These are phyloP conservation scores for Chalara sp. DNA, from an alignment of 2,329 filamentous ascomycete genomes.

Conservation along the genomic window DNA sequence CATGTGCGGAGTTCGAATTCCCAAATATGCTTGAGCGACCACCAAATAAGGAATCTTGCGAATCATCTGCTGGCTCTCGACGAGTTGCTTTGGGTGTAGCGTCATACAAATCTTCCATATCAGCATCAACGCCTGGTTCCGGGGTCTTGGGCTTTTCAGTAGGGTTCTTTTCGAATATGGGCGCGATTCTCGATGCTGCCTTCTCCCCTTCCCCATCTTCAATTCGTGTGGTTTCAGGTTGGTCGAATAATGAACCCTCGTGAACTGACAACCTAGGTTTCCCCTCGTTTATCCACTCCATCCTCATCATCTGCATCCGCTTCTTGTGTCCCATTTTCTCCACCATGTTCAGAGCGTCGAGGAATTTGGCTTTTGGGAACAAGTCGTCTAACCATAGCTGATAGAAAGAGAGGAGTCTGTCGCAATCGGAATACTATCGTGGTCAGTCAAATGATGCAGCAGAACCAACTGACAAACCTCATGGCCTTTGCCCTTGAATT, in stretches of 20 bases:
- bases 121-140: conserved; percentile 34
- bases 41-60: conserved; percentile 18
- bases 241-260: conserved; percentile 24
- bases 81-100: conserved; percentile 37
- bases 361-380: conserved; percentile 89
- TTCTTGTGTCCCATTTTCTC: conserved; percentile 90
- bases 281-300: conserved; percentile 77
- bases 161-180: conserved; percentile 28
- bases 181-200: conserved; percentile 29
- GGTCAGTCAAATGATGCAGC: conserved; percentile 2
- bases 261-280: conserved; percentile 40
- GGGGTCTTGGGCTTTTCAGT: conserved; percentile 25
- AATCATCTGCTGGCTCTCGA: conserved; percentile 14
- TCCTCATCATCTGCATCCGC: conserved; percentile 64
- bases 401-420: conserved; percentile 79
- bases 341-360: conserved; percentile 81
- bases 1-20: conserved; percentile 12
- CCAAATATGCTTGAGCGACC: conserved; percentile 19
- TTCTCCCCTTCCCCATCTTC: conserved; percentile 22
- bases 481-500: conserved; percentile 87
- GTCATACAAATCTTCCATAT: conserved; percentile 38
- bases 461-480: conserved; percentile 48
- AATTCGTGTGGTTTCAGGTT: conserved; percentile 18
- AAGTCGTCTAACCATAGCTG: conserved; percentile 96
- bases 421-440: conserved; percentile 71